These are phyloP conservation scores for Cladosporium velox DNA, from an alignment of 2,329 filamentous ascomycete genomes.

Conservation along the genomic window DNA sequence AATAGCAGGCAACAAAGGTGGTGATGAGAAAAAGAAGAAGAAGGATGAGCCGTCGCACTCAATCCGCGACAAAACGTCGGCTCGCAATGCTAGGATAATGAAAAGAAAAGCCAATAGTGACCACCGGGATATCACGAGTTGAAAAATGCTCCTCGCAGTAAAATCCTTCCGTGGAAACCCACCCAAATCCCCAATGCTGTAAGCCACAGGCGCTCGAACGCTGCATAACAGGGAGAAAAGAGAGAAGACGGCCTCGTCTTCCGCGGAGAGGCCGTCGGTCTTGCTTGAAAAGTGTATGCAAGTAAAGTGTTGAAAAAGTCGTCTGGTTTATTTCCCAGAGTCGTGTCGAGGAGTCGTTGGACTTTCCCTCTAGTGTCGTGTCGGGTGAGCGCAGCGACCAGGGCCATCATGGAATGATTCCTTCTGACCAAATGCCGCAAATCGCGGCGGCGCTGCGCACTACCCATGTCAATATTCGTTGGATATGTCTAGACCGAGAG, in stretches of 20 bases:
- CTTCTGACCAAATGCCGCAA: slow-evolving; percentile 21
- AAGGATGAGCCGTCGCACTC: neutral
- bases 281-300: slow-evolving; percentile 8
- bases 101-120: neutral
- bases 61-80: neutral
- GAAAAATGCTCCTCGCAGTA: slow-evolving; percentile 9
- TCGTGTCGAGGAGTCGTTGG: neutral
- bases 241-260: neutral
- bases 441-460: slow-evolving; percentile 32
- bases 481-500: slow-evolving; percentile 43
- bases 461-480: slow-evolving; percentile 22
- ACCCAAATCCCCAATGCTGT: slow-evolving; percentile 1
- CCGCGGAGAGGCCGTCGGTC: slow-evolving; percentile 6
- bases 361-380: neutral
- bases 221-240: slow-evolving; percentile 7
- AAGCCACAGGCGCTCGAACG: slow-evolving; percentile 15
- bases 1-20: neutral
- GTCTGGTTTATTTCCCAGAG: slow-evolving; percentile 5
- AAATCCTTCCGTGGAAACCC: neutral
- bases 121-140: slow-evolving; percentile 11
- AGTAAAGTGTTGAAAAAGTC: neutral
- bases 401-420: slow-evolving; percentile 5
- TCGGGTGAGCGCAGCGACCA: slow-evolving; percentile 24
- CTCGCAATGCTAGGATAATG: neutral
- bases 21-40: neutral